Percentiles rank a stretch among this genome's conserved stretches.
phyloP scores from a whole-genome alignment of 495 filamentous ascomycete genomes.

The Aspergillus bertholletiae region DNA sequence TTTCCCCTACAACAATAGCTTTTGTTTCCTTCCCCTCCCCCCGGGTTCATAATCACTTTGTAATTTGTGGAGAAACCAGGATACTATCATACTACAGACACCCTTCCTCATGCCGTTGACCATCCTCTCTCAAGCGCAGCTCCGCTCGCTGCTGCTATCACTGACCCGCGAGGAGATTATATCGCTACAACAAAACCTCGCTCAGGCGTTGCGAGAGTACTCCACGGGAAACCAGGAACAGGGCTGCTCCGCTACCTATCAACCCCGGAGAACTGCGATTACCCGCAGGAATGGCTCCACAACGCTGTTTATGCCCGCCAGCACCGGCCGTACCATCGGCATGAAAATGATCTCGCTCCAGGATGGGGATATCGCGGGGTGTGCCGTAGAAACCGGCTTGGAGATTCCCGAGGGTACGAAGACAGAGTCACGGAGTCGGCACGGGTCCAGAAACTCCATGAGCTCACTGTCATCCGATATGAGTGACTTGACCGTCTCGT shows the following conservation, averaged over 20 bases:
- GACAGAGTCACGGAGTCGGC: conserved; percentile 9
- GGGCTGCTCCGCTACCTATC: conserved; percentile 60
- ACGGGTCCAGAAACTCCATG: conserved; percentile 26
- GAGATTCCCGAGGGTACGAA: conserved; percentile 18
- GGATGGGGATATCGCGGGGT: conserved; percentile 32
- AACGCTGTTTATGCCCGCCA: conserved; percentile 90
- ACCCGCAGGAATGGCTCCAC: conserved; percentile 68
- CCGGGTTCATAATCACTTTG: background rate
- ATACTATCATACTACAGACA: background rate
- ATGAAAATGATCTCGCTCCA: conserved; percentile 61
- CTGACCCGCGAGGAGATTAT: conserved; percentile 67
- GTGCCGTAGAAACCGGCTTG: conserved; percentile 24
- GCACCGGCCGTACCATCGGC: conserved; percentile 51
- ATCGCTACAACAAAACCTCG: conserved; percentile 62
- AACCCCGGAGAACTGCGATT: conserved; percentile 73
- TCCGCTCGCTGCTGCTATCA: conserved; percentile 65
- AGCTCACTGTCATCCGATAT: conserved; percentile 37
- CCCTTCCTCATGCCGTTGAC: conserved; percentile 63
- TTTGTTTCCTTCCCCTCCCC: background rate
- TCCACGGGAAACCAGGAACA: conserved; percentile 63
- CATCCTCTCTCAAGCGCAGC: conserved; percentile 68
- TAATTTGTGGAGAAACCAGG: background rate
- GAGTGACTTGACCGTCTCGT: conserved; percentile 39
- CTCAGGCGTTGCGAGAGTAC: conserved; percentile 75
- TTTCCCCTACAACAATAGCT: background rate